Base-by-base conservation (phyloP, 495 filamentous ascomycete species). In the Penicillium flavigenum region DNA sequence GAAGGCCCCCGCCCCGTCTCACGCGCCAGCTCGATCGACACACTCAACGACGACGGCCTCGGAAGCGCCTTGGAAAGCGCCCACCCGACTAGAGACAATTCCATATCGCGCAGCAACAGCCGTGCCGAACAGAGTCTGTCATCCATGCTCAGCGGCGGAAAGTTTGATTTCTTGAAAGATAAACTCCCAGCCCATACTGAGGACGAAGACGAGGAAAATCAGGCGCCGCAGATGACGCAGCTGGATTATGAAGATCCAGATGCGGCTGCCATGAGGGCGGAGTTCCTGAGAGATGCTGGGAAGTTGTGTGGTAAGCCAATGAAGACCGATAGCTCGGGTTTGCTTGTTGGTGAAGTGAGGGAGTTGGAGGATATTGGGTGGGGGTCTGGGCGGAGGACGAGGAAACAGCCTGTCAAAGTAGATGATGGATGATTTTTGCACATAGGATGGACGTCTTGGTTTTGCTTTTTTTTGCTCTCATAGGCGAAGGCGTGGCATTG, bases 241-340 rank as follows among this genome's bases (percentile, higher is more conserved):
- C 57, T 83, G n/a, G 75, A 76, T 49, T 83, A 81, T 52, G 78
- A 83, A 57, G 79, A 83, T 56, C 69, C 76, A 6, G 79, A 81
- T 32, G 79, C 76, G 8, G 66, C 72, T 14, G 76, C 77, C 17
- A 79, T 79, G 75, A 68, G 79, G 41, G 72, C 77, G 36, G 70
- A 78, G 51, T 76, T 83, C 19, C 69, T 76, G 22, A 62, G 65
- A 3, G 59, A 76, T 52, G 78, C 79, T 5, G 76, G 76, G 6
- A 77, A 76, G 49, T 44, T 71, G 4, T 58, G 62, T 14, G 63
- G 54, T 22, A 75, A 78, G 55, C 60, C 66, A 14, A 48, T 51
- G n/a, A 53, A 51, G 2, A 57, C 61, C 14, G 61, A 64, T 44
- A 55, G 62, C 51, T 27, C 59, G 3, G 62, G 61, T 1, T 6